Conservation (phyloP, 768 basidiomycete species). For the Hygrophorus pudorinus region DNA sequence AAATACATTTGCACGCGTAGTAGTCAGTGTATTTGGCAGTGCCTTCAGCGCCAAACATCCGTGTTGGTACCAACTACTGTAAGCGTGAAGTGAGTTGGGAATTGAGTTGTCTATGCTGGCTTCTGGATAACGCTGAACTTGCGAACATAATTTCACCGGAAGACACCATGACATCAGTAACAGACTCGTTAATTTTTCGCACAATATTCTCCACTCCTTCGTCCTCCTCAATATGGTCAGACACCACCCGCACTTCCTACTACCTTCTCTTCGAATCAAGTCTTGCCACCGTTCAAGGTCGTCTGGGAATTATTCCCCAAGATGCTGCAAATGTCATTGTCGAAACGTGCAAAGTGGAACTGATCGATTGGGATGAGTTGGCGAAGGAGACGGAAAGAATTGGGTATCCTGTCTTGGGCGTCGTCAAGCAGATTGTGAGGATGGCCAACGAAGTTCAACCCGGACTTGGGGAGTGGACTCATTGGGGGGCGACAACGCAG, state of each 20-base stretch:
- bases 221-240: constrained; percentile 31
- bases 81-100: no score
- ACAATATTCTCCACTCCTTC: constrained; percentile 30
- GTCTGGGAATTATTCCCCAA: constrained; percentile 27
- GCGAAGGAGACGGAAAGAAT: constrained; percentile 30
- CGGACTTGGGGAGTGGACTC: constrained; percentile 35
- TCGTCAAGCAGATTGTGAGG: constrained; percentile 34
- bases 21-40: no score
- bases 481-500: constrained; percentile 42
- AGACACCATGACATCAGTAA: constrained; percentile 20
- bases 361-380: constrained; percentile 29
- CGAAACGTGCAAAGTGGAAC: constrained; percentile 23
- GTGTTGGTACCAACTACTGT: no score
- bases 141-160: no score
- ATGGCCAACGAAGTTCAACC: constrained; percentile 21
- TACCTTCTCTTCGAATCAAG: constrained; percentile 23
- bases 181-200: constrained; percentile 28
- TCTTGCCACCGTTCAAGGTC: constrained; percentile 28
- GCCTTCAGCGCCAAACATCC: no score
- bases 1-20: no score
- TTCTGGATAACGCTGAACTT: no score
- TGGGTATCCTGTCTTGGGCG: constrained; percentile 34
- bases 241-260: constrained; percentile 22
- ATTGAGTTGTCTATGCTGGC: no score
- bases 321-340: constrained; percentile 26